Percentiles rank a stretch among this genome's conserved stretches.
These are phyloP conservation scores for Mucor plumbeus DNA, from an alignment of 371 early-diverging fungal genomes.

Conservation along the genomic window DNA sequence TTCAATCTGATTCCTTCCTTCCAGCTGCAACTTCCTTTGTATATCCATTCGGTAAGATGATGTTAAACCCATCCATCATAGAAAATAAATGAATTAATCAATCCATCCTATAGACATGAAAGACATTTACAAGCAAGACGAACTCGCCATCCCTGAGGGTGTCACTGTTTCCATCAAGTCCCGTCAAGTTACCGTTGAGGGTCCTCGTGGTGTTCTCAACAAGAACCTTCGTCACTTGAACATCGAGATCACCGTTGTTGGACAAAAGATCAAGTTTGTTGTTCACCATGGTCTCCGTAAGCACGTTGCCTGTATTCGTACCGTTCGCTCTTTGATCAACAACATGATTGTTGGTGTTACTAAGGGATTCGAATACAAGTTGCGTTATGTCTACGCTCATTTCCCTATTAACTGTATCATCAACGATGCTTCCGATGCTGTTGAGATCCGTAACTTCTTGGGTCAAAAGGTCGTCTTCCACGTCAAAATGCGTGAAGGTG, in stretches of 20 bases:
- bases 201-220: slow-evolving; percentile 89
- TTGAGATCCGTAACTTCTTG: slow-evolving; percentile 99
- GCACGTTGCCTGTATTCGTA: slow-evolving; percentile 98
- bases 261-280: slow-evolving; percentile 69
- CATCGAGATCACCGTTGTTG: slow-evolving; percentile 78
- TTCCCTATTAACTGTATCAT: slow-evolving; percentile 99
- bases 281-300: slow-evolving; percentile 99
- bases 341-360: slow-evolving; percentile 99
- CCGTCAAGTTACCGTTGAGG: slow-evolving; percentile 77
- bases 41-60: slow-evolving; percentile 28
- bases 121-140: slow-evolving; percentile 87
- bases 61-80: neutral
- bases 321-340: slow-evolving; percentile 94
- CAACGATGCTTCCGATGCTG: slow-evolving; percentile 76
- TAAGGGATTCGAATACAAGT: slow-evolving; percentile 99
- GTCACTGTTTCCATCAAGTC: slow-evolving; percentile 82
- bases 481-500: slow-evolving; percentile 93
- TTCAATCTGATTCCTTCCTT: slow-evolving; percentile 14
- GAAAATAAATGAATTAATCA: too few species aligned
- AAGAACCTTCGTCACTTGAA: slow-evolving; percentile 96
- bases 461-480: slow-evolving; percentile 97
- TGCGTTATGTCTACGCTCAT: slow-evolving; percentile 99
- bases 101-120: slow-evolving; percentile 57
- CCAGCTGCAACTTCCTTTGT: slow-evolving; percentile 27
- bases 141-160: slow-evolving; percentile 79